Base-by-base conservation (phyloP, 371 early-diverging fungal species). In the Rhizopus arrhizus region DNA sequence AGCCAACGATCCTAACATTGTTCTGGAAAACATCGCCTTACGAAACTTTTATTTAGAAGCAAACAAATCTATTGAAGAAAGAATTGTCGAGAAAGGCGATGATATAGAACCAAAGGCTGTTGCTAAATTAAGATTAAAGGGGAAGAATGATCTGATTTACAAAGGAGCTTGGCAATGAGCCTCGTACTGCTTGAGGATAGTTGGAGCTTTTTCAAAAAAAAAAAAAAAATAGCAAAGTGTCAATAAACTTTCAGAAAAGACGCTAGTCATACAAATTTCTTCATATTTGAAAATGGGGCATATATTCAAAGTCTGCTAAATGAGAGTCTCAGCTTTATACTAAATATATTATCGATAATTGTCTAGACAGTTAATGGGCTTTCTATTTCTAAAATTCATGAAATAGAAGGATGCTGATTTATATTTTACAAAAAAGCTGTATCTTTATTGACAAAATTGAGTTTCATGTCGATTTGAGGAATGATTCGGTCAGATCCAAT, bases 361-460 rank as follows among this genome's bases (percentile, higher is more conserved):
- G 46, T 48, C 35, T 58, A 47, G 47, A 46, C 36, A 45, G 48
- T 47, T 56, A 45, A 42, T 41, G 32, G 56, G 42, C 56, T 56
- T 56, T 56, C 28, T 45, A 35, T 47, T 57, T 35, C 35, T 36
- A 3, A 57, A 57, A 47, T 59, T 59, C 31, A 60, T 60, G 53
- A 53, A 60, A 53, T 60, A 47, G 58, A 58, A 58, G n/a, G 40
- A 49, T 15, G 22, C 59, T 48, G 53, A 59, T 46, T 5, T 34
- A 15, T 32, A 56, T 29, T 65, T 49, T 51, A 55, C 53, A 53
- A 58, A 51, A 29, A 36, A 56, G 10, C 29, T 59, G 47, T 59
- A 34, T 53, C 48, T 59, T 53, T 47, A 59, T 59, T 34, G 59
- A 52, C 36, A 12, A 59, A 46, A 35, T 15, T 51, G 45, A 46